These are phyloP conservation scores for Fusarium sp. DNA, from an alignment of 2,329 filamentous ascomycete species.

Conservation along the genomic window DNA sequence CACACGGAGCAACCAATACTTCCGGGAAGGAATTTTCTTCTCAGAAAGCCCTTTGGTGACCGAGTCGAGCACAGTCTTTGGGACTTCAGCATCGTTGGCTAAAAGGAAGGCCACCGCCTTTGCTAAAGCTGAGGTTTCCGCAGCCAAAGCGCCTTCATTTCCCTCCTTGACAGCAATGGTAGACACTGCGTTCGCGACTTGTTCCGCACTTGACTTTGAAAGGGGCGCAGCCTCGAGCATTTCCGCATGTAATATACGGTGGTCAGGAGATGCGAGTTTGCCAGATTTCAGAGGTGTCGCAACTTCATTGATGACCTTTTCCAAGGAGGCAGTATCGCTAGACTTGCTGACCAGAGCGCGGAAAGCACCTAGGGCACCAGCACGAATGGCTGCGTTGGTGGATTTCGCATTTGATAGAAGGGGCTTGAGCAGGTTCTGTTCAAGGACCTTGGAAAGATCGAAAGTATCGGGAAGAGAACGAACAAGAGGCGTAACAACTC, in stretches of 20 bases:
- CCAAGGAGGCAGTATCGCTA: conserved; percentile 66
- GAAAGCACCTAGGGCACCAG: conserved; percentile 81
- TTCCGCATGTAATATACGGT: conserved; percentile 84
- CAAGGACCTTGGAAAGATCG: conserved; percentile 81
- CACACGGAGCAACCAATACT: conserved; percentile 81
- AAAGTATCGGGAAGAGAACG: conserved; percentile 73
- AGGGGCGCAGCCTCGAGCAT: conserved; percentile 76
- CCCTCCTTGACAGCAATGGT: conserved; percentile 83
- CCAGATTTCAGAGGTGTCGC: conserved; percentile 81
- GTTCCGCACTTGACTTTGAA: conserved; percentile 70
- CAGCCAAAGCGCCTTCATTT: conserved; percentile 83
- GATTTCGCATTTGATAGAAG: conserved; percentile 93
- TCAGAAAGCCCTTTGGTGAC: conserved; percentile 86
- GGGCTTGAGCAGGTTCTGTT: conserved; percentile 81
- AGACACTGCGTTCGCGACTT: conserved; percentile 74
- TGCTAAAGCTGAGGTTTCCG: conserved; percentile 78
- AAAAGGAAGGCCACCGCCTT: conserved; percentile 73
- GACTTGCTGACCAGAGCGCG: conserved; percentile 73
- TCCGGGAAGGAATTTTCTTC: conserved; percentile 82
- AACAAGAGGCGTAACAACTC: conserved; percentile 80
- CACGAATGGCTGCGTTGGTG: conserved; percentile 81
- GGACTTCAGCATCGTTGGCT: conserved; percentile 67
- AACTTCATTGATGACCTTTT: conserved; percentile 81
- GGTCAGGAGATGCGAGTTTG: conserved; percentile 86
- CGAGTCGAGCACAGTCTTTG: conserved; percentile 74